These are phyloP conservation scores for Cicer yamashitae DNA, from an alignment of 306 rosid genomes.

Conservation along the genomic window DNA sequence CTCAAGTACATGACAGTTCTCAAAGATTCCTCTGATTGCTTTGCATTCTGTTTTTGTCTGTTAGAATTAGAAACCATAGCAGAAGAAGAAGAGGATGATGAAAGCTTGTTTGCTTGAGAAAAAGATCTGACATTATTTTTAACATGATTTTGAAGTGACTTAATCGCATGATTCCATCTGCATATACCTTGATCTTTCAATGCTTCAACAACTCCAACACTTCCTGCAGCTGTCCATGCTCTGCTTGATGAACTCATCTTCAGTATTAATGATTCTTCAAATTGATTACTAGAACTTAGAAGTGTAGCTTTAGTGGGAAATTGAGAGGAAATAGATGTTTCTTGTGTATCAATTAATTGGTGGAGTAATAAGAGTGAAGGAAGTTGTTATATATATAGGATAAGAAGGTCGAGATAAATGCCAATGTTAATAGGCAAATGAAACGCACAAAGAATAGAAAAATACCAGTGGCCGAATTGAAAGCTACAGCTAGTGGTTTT, in stretches of 20 bases:
- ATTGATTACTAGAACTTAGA: too few relatives aligned
- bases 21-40: conserved; percentile 65
- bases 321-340: too few relatives aligned
- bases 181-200: conserved; percentile 73
- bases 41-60: conserved; percentile 41
- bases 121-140: conserved; percentile 46
- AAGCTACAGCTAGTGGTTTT: too few relatives aligned
- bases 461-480: too few relatives aligned
- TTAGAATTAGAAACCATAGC: conserved; percentile 46
- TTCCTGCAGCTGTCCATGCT: conserved; percentile 51
- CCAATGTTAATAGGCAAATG: too few relatives aligned
- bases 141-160: conserved; percentile 48
- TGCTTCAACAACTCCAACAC: conserved; percentile 52
- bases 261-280: not conserved
- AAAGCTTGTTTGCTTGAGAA: conserved; percentile 50
- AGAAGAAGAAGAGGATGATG: conserved; percentile 49
- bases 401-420: too few relatives aligned
- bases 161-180: conserved; percentile 54
- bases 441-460: too few relatives aligned
- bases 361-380: not conserved
- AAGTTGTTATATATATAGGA: not conserved
- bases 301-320: too few relatives aligned
- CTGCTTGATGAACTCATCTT: conserved; percentile 48
- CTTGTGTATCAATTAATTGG: not conserved
- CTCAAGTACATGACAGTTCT: conserved; percentile 66